Evolutionary conservation across 1,284 basidiomycete genomes (phyloP), one percentile per base, ranked within the genome.

Genomic region (Cystobasidium pallidum): DNA sequence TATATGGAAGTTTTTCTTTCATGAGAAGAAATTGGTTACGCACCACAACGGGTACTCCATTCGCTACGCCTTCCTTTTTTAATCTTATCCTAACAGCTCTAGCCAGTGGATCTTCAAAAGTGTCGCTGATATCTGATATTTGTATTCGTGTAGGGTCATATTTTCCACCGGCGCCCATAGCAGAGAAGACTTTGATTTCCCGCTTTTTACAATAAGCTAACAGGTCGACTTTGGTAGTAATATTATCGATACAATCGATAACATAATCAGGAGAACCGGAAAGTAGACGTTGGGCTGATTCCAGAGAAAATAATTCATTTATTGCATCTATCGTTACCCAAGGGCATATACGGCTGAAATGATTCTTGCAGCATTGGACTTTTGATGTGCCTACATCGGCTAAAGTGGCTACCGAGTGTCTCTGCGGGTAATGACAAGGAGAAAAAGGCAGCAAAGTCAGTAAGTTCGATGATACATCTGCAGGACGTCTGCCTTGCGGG

Each of bases 151-250:
- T 96, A 0, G 96, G 94, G 80, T 99, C 96, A 74, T 86, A 86
- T 83, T 99, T 99, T 7, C 94, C 91, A n/a, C 94, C 90, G 0
- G 95, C 92, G 51, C 96, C 96, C 92, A 99, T 96, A 21, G 92
- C 93, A 0, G 94, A 91, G 81, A 99, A 96, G 21, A 96, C 90
- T 83, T 91, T 91, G 81, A 94, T 88, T 41, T 84, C 80, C 75
- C 88, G 84, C 72, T 88, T 85, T 77, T 89, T 86, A 78, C 93
- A 88, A 61, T 61, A 62, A 3, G 73, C 43, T 15, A 73, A 34
- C 3, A 73, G 61, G 70, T 72, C 58, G 10, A 80, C 81, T 81
- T 98, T 98, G 1, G 95, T 95, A 55, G 91, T 87, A 75, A 98
- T 93, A 80, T 99, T 97, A 82, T 99, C 94, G 76, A 99, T 98